A percentile compares a stretch with the other conserved stretches of the same genome.
Conservation (phyloP, 257 asterid species). For the Jacaranda mimosifolia region DNA sequence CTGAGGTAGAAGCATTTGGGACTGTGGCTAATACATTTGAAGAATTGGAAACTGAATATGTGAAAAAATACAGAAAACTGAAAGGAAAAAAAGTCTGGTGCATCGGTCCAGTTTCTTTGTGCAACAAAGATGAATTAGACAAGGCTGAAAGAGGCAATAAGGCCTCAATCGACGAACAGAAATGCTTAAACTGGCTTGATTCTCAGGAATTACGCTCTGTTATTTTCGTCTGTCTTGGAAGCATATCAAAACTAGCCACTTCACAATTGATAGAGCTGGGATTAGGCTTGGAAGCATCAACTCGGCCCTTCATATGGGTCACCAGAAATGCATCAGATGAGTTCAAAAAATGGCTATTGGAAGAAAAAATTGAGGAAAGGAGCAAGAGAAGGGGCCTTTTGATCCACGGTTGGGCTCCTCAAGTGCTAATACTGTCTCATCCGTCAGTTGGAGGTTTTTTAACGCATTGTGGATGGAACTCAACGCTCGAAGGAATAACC, state of each 20-base stretch:
- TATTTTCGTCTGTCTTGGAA: conserved; percentile 62
- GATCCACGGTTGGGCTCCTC: conserved; percentile 70
- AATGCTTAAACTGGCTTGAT: conserved; percentile 60
- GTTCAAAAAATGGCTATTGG: conserved; percentile 50
- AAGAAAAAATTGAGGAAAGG: conserved; percentile 58
- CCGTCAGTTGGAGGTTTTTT: conserved; percentile 59
- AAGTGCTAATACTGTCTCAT: conserved; percentile 61
- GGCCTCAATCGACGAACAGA: conserved; percentile 32
- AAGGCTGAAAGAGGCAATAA: conserved; percentile 55
- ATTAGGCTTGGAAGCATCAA: conserved; percentile 52
- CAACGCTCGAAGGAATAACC: conserved; percentile 61
- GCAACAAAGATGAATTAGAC: conserved; percentile 43
- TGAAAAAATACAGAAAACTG: conserved; percentile 23
- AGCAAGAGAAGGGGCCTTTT: conserved; percentile 40
- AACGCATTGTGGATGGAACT: conserved; percentile 82
- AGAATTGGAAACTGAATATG: conserved; percentile 56
- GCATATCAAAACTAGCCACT: conserved; percentile 46
- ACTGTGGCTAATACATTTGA: conserved; percentile 51
- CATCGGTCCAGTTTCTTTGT: conserved; percentile 59
- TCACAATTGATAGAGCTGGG: conserved; percentile 58
- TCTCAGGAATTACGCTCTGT: conserved; percentile 43
- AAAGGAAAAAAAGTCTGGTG: conserved; percentile 50
- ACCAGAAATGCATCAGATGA: conserved; percentile 42
- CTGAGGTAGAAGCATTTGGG: conserved; percentile 54
- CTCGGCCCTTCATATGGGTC: conserved; percentile 58